Evolutionary conservation across 306 rosid species (phyloP), one percentile per base, ranked within the genome.

Genomic region (Glycyrrhiza uralensis): DNA sequence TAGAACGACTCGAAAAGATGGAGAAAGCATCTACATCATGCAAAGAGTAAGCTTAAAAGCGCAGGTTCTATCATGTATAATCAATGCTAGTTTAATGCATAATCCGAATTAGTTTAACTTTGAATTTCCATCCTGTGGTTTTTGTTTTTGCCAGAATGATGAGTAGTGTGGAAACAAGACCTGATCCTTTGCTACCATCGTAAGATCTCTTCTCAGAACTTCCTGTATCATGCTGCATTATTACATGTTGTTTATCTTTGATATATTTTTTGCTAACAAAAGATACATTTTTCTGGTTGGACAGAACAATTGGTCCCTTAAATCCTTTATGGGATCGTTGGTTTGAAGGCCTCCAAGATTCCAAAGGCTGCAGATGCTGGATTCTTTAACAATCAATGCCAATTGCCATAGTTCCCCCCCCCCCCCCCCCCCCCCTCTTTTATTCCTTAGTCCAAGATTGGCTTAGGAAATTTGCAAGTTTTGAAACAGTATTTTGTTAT

Each of bases 341-440:
- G 97, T 92, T 92, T 49, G 97, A 92, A 82, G 94, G 94, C 1
- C 92, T 85, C 2, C 87, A 83, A 79, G 93, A 87, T 33, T 80
- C 92, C 1, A 86, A 82, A 71, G 96, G 94, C 65, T 92, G 97
- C 90, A 83, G 86, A 78, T 89, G 97, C 85, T 92, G 92, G 92
- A 80, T 92, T 62, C 81, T 89, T 59, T 92, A 88, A 89, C 39
- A 45, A 26, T 46, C 19, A 39, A 46, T 62, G 77, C 80, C 23
- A n/a, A 13, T 23, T 52, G 30, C 19, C 8, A 49, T 38, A 66
- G 39, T 60, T 61, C 42, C 5, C 0, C 7, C 42, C 12, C 42
- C 42, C 10, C n/a, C 44, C 41, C 29, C 29, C 29, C 29, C 29
- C 29, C 2, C 29, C n/a, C n/a, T n/a, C n/a, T n/a, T n/a, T n/a